These are phyloP conservation scores for Closterium sp. DNA, from an alignment of 139 green algal species.

Conservation along the genomic window DNA sequence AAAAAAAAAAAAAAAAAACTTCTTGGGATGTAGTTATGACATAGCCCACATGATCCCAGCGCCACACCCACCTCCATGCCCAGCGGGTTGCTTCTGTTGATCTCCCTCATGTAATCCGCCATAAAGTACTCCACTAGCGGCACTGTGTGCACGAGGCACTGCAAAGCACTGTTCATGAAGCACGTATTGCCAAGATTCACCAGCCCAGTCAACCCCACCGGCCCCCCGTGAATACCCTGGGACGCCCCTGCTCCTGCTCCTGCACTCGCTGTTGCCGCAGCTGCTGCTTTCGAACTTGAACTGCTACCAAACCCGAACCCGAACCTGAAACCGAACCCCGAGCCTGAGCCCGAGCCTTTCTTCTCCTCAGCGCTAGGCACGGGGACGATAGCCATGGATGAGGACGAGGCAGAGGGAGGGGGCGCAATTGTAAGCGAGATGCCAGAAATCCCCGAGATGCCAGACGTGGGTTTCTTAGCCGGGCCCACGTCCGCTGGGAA, in stretches of 20 bases:
- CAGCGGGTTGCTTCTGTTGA: conserved; percentile 84
- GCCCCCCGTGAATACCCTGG: conserved; percentile 6
- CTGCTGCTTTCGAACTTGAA: background rate
- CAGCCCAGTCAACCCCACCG: conserved; percentile 58
- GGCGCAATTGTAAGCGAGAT: background rate
- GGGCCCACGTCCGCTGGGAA: background rate
- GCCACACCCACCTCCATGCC: conserved; percentile 63
- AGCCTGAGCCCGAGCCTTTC: background rate
- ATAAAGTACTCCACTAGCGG: conserved; percentile 77
- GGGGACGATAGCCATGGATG: conserved; percentile 2
- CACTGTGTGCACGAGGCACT: conserved; percentile 87
- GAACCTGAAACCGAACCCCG: background rate
- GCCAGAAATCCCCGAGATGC: too few relatives aligned
- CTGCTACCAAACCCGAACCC: background rate
- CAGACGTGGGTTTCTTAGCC: background rate
- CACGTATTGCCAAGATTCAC: conserved; percentile 85
- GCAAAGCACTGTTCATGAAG: conserved; percentile 86
- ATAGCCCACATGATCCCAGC: too few relatives aligned
- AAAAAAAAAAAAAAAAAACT: too few relatives aligned
- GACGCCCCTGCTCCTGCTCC: background rate
- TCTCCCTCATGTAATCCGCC: conserved; percentile 66
- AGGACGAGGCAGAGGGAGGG: conserved; percentile 11
- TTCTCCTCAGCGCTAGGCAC: conserved; percentile 2
- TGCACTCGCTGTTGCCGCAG: background rate
- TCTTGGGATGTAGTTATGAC: too few relatives aligned